Evolutionary conservation across 148 eudicot genomes (phyloP).

Genomic region (Salicornia ramosissima): DNA sequence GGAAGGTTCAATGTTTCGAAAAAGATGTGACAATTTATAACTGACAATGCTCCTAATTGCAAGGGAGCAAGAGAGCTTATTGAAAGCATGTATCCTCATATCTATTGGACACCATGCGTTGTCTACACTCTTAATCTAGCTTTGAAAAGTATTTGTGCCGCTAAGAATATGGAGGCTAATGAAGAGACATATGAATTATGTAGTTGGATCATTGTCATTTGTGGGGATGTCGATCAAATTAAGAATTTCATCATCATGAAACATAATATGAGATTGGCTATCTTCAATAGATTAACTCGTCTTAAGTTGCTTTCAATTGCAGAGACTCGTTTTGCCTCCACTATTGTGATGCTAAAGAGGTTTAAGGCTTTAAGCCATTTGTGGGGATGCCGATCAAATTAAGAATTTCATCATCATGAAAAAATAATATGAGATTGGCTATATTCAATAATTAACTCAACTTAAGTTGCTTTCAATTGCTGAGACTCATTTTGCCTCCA

Average conservation of each 20-base stretch:
- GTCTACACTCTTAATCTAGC: conserved; percentile 23
- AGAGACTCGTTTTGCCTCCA: conserved; percentile 19
- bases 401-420: conserved; percentile 30
- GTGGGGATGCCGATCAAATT: too few species aligned
- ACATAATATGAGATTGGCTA: conserved; percentile 16
- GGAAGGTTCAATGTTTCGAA: conserved; percentile 18
- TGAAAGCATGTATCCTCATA: conserved; percentile 6
- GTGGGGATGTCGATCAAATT: too few species aligned
- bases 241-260: too few species aligned
- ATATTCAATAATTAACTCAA: conserved; percentile 22
- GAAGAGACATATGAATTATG: conserved; percentile 11
- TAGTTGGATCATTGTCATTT: conserved; percentile 19
- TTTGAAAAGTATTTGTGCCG: conserved; percentile 19
- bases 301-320: conserved; percentile 28
- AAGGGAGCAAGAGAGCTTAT: conserved; percentile 10
- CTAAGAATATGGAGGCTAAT: conserved; percentile 14
- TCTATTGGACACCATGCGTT: conserved; percentile 21
- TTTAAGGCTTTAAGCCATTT: background rate
- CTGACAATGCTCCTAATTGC: conserved; percentile 11
- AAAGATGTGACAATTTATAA: conserved; percentile 10
- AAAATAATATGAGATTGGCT: conserved; percentile 23
- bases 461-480: conserved; percentile 28
- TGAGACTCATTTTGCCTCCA: conserved; percentile 19
- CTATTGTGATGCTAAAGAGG: conserved; percentile 26
- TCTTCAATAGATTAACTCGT: conserved; percentile 22